Percentiles rank a stretch among this genome's conserved stretches.
Conservation (phyloP, 2,329 filamentous ascomycete genomes). For the Verticillium zaregamsianum region DNA sequence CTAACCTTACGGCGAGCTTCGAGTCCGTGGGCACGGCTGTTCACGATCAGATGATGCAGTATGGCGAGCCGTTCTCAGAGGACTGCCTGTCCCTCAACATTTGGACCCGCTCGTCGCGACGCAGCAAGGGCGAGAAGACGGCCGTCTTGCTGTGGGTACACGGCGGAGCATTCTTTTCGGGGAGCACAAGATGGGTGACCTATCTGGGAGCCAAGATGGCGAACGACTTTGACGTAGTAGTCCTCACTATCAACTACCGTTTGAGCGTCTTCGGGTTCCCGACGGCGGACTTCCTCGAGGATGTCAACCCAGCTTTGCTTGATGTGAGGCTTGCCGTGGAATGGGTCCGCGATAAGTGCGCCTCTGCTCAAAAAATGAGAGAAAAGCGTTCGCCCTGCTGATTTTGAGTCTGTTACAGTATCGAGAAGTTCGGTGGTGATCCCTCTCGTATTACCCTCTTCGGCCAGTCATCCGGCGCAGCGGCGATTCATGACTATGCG, state of each 20-base stretch:
- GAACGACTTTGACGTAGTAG: background rate
- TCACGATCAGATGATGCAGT: background rate
- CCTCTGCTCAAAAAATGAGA: background rate
- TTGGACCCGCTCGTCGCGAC: conserved; percentile 26
- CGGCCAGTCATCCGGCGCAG: conserved; percentile 40
- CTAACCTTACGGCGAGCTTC: background rate
- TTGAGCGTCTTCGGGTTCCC: background rate
- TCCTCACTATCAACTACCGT: background rate
- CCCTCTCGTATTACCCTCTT: conserved; percentile 15
- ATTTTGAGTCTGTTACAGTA: conserved; percentile 27
- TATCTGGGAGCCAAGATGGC: background rate
- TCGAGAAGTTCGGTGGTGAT: conserved; percentile 18
- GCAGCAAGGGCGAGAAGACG: conserved; percentile 21
- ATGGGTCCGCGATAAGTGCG: background rate
- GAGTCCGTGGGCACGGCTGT: background rate
- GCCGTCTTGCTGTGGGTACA: conserved; percentile 40
- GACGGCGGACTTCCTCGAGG: background rate
- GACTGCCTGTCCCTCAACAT: conserved; percentile 34
- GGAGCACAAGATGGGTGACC: background rate
- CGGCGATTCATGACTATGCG: background rate
- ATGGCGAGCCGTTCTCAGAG: conserved; percentile 16
- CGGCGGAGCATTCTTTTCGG: conserved; percentile 32
- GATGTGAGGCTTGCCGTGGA: background rate
- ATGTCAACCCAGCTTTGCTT: too few relatives aligned
- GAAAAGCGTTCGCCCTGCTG: background rate